These are phyloP conservation scores for Aspergillus taichungensis DNA, from an alignment of 495 filamentous ascomycete species.

Conservation along the genomic window DNA sequence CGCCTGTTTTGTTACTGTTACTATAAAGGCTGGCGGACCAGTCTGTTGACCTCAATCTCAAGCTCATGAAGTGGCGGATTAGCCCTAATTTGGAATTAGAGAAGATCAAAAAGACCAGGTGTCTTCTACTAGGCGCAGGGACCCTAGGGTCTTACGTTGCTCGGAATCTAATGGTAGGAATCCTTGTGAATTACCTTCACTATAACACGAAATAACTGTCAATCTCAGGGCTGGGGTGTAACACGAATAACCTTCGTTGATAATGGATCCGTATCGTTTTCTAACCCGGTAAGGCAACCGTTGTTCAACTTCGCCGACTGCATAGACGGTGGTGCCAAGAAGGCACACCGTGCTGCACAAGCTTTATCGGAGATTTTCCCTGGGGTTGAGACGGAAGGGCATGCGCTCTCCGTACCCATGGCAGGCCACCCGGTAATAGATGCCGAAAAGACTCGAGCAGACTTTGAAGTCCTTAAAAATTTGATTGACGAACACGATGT, in stretches of 20 bases:
- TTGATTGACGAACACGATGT: conserved; percentile 84
- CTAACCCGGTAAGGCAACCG: conserved; percentile 94
- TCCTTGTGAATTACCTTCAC: background rate
- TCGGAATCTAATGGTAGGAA: conserved; percentile 63
- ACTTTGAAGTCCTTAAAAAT: conserved; percentile 65
- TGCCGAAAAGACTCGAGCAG: conserved; percentile 51
- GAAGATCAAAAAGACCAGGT: conserved; percentile 81
- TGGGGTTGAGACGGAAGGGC: conserved; percentile 70
- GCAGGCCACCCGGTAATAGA: conserved; percentile 80
- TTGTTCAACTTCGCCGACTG: conserved; percentile 88
- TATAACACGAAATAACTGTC: background rate
- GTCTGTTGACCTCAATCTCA: conserved; percentile 94
- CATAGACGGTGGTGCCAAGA: conserved; percentile 72
- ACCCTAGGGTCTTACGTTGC: conserved; percentile 92
- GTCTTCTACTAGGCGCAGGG: conserved; percentile 87
- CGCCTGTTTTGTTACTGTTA: background rate
- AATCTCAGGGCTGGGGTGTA: conserved; percentile 76
- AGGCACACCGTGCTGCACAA: conserved; percentile 74
- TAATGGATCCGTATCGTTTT: conserved; percentile 88
- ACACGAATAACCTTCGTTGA: conserved; percentile 93
- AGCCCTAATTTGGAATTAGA: conserved; percentile 82
- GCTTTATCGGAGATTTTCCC: conserved; percentile 82
- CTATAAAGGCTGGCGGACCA: conserved; percentile 70
- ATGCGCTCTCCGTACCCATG: conserved; percentile 85
- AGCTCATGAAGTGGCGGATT: conserved; percentile 97